A percentile compares a stretch with the other conserved stretches of the same genome.
Evolutionary conservation across 164 flowering plant species (phyloP).

Genomic region (Berberis thunbergii): DNA sequence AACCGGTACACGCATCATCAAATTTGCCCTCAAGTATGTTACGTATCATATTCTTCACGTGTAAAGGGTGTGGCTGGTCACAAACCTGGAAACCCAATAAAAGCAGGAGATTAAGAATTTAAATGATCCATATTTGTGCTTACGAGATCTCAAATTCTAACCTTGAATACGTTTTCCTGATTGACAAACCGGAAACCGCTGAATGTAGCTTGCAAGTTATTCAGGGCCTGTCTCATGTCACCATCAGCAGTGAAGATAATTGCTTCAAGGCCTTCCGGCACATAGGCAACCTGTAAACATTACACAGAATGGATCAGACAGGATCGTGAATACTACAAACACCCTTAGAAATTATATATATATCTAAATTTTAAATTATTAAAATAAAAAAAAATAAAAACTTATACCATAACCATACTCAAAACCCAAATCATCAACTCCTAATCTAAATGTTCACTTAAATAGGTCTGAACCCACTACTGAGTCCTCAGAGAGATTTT

Average conservation of each 20-base stretch:
- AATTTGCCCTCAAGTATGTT: slow-evolving; percentile 86
- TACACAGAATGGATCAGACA: slow-evolving; percentile 4
- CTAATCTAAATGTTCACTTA: too few species aligned
- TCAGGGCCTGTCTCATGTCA: slow-evolving; percentile 98
- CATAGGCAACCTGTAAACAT: slow-evolving; percentile 69
- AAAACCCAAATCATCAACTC: too few species aligned
- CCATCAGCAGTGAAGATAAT: slow-evolving; percentile 99
- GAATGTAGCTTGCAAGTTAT: slow-evolving; percentile 89
- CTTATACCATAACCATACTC: too few species aligned
- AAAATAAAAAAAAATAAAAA: too few species aligned
- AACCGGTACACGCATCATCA: slow-evolving; percentile 81
- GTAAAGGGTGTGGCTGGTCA: slow-evolving; percentile 98
- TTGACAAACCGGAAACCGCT: slow-evolving; percentile 96
- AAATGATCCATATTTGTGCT: too few species aligned
- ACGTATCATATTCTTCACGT: slow-evolving; percentile 84
- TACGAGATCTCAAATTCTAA: slow-evolving; percentile 10
- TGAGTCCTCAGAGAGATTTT: too few species aligned
- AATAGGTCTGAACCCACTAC: too few species aligned
- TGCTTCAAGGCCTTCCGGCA: slow-evolving; percentile 98
- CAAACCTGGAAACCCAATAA: slow-evolving; percentile 55
- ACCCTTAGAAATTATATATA: too few species aligned
- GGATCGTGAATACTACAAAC: too few species aligned
- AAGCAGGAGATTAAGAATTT: too few species aligned
- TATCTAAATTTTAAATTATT: too few species aligned
- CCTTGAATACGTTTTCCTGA: slow-evolving; percentile 99